Base-by-base conservation (phyloP, 106 monocot species). In the Platanthera zijinensis region DNA sequence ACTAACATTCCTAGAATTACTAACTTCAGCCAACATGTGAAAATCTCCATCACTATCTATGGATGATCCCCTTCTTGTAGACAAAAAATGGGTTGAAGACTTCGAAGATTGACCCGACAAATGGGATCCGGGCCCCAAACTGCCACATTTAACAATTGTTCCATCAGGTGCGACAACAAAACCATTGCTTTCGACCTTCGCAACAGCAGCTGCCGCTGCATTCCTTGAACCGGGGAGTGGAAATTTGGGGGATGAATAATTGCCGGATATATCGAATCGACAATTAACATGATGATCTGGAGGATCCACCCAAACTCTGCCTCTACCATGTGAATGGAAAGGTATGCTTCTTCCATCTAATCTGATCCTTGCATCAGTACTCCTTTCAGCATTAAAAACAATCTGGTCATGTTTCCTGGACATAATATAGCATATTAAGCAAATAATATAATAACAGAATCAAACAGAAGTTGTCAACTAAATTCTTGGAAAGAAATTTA, bases 101-200 rank as follows among this genome's bases (percentile, higher is more conserved):
- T 82, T 86, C 50, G 63, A 39, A 45, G 78, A 80, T 50, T 62
- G 71, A 59, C 75, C 76, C 1, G 54, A 30, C 13, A 78, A 21
- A 21, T 74, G 72, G 13, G 51, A 51, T 73, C 81, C 30, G 56
- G 73, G 46, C 30, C 77, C 84, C 48, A 64, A 9, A 76, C 69
- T 71, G 78, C 67, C 71, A 68, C 86, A 86, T 73, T 84, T 90
- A 51, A 93, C 78, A 22, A 96, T 74, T 30, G 96, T 96, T 32
- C 91, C 96, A 87, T 96, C 96, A 67, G 89, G 89, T 61, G 89
- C 87, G 69, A 91, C 93, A 76, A 87, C 86, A 83, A 93, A 93
- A 18, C 91, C 93, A 86, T 85, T 89, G 83, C 87, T 89, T 74
- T 93, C 86, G 49, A 91, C 80, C 74, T 96, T 93, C 54, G 92